These are phyloP conservation scores for Rubroshorea leprosula DNA, from an alignment of 345 rosid species.

Conservation along the genomic window DNA sequence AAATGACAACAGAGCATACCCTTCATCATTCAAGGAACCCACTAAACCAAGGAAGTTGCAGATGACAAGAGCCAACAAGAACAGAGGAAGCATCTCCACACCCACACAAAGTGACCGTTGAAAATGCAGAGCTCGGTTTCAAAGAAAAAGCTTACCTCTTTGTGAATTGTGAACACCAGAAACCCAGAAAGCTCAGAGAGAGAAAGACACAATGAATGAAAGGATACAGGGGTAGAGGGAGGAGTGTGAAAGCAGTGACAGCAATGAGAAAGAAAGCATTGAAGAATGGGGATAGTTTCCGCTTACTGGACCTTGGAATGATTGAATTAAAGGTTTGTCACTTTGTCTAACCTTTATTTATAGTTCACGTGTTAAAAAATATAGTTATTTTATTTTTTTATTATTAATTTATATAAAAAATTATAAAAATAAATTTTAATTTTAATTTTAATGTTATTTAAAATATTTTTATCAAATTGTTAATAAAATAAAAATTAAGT, in stretches of 20 bases:
- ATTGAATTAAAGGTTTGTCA: too few species aligned
- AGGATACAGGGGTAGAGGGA: slow-evolving; percentile 3
- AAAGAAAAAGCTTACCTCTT: slow-evolving; percentile 33
- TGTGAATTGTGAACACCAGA: slow-evolving; percentile 3
- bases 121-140: slow-evolving; percentile 5
- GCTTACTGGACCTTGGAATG: slow-evolving; percentile 15
- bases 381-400: too few species aligned
- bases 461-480: too few species aligned
- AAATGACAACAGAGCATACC: slow-evolving; percentile 65
- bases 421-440: too few species aligned
- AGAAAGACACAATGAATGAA: neutral
- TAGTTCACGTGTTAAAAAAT: too few species aligned
- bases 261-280: slow-evolving; percentile 8
- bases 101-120: neutral
- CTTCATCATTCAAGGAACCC: slow-evolving; percentile 52
- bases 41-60: slow-evolving; percentile 24
- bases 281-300: slow-evolving; percentile 27
- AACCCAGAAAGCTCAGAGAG: slow-evolving; percentile 19
- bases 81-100: slow-evolving; percentile 24
- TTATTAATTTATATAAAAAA: too few species aligned
- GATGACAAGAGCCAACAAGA: slow-evolving; percentile 28
- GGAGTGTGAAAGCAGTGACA: neutral
- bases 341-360: too few species aligned
- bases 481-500: too few species aligned
- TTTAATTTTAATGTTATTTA: too few species aligned